Conservation (phyloP, 2,329 filamentous ascomycete species). For the Microascus cirrosus region DNA sequence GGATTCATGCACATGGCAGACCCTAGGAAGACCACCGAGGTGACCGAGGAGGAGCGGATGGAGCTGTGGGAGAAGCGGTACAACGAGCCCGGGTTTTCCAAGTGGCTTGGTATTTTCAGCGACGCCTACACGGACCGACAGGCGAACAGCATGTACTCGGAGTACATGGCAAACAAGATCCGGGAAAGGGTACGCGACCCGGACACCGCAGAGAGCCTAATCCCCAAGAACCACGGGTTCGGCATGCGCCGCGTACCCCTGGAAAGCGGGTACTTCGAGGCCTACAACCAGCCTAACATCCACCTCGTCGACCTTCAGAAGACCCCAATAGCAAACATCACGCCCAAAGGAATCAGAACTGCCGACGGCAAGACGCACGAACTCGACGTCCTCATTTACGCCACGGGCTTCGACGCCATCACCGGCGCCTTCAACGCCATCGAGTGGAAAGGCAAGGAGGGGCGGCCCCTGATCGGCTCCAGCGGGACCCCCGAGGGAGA, state of each 20-base stretch:
- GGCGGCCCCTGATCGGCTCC: slow-evolving; percentile 37
- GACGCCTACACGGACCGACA: slow-evolving; percentile 14
- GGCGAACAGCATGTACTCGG: slow-evolving; percentile 14
- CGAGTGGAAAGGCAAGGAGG: slow-evolving; percentile 36
- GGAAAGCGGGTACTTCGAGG: slow-evolving; percentile 37
- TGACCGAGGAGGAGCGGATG: slow-evolving; percentile 16
- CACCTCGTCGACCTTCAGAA: slow-evolving; percentile 31
- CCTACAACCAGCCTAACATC: slow-evolving; percentile 33
- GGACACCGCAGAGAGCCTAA: slow-evolving; percentile 40
- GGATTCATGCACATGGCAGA: slow-evolving; percentile 42
- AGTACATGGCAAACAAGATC: slow-evolving; percentile 41
- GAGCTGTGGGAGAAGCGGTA: slow-evolving; percentile 18
- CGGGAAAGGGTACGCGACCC: slow-evolving; percentile 40
- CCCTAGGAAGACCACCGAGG: slow-evolving; percentile 33
- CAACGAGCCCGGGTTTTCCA: slow-evolving; percentile 23
- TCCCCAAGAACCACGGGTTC: slow-evolving; percentile 8
- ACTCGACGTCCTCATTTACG: slow-evolving; percentile 25
- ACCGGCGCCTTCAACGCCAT: slow-evolving; percentile 7
- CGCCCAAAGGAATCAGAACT: slow-evolving; percentile 20
- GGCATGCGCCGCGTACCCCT: slow-evolving; percentile 18
- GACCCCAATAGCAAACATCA: slow-evolving; percentile 10
- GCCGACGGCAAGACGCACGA: slow-evolving; percentile 16
- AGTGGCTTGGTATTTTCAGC: slow-evolving; percentile 9
- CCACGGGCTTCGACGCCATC: slow-evolving; percentile 29
- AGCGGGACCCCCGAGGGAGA: slow-evolving; percentile 30